A percentile compares a stretch with the other conserved stretches of the same genome.
Evolutionary conservation across 2,329 filamentous ascomycete genomes (phyloP).

Genomic region (Aspergillus luchuensis): DNA sequence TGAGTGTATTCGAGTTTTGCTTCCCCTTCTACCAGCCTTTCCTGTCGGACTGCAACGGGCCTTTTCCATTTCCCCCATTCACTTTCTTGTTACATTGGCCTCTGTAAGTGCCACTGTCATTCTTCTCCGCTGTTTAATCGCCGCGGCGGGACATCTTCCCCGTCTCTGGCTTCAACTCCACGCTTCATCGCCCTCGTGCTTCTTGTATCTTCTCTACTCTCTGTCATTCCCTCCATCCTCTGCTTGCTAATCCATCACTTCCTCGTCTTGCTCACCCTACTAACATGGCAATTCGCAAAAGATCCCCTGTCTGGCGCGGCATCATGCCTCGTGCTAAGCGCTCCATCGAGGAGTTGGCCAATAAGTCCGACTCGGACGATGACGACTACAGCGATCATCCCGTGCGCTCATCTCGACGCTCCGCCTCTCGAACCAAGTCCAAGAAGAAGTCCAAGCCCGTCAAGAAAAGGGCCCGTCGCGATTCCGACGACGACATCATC

Average conservation of each 20-base stretch:
- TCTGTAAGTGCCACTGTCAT: neutral
- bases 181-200: neutral
- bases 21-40: neutral
- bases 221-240: neutral
- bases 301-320: conserved; percentile 12
- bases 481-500: conserved; percentile 49
- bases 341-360: conserved; percentile 46
- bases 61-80: neutral
- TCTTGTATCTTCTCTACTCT: neutral
- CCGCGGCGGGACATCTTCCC: neutral
- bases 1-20: too few relatives aligned
- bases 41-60: conserved; percentile 9
- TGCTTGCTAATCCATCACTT: neutral
- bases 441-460: conserved; percentile 38
- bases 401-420: conserved; percentile 31
- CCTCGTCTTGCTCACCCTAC: neutral
- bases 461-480: conserved; percentile 45
- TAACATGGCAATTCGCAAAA: conserved; percentile 7
- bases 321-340: conserved; percentile 44
- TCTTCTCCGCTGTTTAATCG: neutral
- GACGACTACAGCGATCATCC: conserved; percentile 47
- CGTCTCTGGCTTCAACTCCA: neutral
- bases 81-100: neutral
- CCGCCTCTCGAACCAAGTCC: conserved; percentile 32
- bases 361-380: conserved; percentile 49